Evolutionary conservation across 257 asterid genomes (phyloP), one percentile per base, ranked within the genome.

Genomic region (Nicotiana knightiana): DNA sequence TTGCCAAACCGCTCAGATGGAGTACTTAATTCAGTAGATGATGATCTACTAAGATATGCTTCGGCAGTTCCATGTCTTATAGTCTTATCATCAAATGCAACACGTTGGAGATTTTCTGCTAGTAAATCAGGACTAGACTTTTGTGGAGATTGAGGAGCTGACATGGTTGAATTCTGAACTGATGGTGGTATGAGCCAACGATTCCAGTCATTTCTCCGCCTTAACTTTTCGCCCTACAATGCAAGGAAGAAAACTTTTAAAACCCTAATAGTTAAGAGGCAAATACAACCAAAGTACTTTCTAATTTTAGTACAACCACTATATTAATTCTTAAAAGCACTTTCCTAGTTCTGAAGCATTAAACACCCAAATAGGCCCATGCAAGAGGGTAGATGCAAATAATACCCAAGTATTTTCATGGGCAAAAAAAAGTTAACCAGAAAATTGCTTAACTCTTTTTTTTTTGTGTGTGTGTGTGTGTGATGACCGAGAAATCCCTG

Each of bases 181-280:
- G 85, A 13, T 2, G 85, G 73, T 28, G 93, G 83, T 87, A 92
- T 85, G 81, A 91, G 81, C 97, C 97, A 93, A 79, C 81, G 89
- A 59, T 9, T 71, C 97, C 97, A 93, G 76, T 92, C 93, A 73
- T 46, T 83, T 73, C 88, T 89, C 77, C 89, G 81, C 82, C 97
- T 90, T 68, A 93, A 82, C 82, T 91, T 93, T 70, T 89, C 93
- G 26, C 93, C 94, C 97, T 93, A 83, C 80, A 71, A 83, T 18
- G 43, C 53, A 15, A 77, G 61, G 18, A 1, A 63, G 16, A 2
- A 5, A 39, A 63, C 48, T 46, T 33, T 51, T n/a, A 75, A 5
- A 8, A 11, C 21, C 37, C 30, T 70, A 73, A 21, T 12, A 43
- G 51, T 43, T 8, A 43, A 43, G 51, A n/a, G 24, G 3, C 6